These are phyloP conservation scores for Quercus berberidifolia DNA, from an alignment of 306 rosid genomes.

Conservation along the genomic window DNA sequence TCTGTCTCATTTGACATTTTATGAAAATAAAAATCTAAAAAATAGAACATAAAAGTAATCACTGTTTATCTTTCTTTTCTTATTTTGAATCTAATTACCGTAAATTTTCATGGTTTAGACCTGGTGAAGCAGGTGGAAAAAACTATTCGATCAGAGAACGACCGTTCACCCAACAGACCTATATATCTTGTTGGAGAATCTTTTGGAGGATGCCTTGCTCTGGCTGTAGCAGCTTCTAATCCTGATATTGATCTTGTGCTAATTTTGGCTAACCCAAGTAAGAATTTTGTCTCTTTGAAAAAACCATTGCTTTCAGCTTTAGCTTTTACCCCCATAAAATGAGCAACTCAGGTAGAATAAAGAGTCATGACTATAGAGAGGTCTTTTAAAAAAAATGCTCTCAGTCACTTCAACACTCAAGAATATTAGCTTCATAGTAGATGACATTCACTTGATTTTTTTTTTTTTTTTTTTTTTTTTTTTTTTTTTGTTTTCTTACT, in stretches of 20 bases:
- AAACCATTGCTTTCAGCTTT: not conserved
- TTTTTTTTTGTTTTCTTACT: conserved; percentile 17
- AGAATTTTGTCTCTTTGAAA: not conserved
- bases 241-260: conserved; percentile 78
- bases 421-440: not conserved
- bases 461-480: too few species aligned
- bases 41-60: not conserved
- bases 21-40: not conserved
- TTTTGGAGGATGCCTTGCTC: conserved; percentile 83
- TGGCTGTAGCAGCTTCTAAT: conserved; percentile 78
- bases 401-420: not conserved
- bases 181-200: conserved; percentile 87
- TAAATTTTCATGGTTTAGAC: conserved; percentile 39
- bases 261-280: conserved; percentile 84
- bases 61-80: not conserved
- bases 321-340: not conserved
- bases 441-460: not conserved
- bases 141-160: conserved; percentile 52
- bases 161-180: conserved; percentile 60
- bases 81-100: not conserved
- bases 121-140: conserved; percentile 67
- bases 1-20: not conserved
- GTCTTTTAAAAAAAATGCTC: not conserved
- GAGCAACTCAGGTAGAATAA: too few species aligned
- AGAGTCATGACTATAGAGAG: not conserved